Percentiles rank a stretch among this genome's conserved stretches.
phyloP scores from a whole-genome alignment of 2,329 filamentous ascomycete genomes.

The Pseudopyricularia javanii region DNA sequence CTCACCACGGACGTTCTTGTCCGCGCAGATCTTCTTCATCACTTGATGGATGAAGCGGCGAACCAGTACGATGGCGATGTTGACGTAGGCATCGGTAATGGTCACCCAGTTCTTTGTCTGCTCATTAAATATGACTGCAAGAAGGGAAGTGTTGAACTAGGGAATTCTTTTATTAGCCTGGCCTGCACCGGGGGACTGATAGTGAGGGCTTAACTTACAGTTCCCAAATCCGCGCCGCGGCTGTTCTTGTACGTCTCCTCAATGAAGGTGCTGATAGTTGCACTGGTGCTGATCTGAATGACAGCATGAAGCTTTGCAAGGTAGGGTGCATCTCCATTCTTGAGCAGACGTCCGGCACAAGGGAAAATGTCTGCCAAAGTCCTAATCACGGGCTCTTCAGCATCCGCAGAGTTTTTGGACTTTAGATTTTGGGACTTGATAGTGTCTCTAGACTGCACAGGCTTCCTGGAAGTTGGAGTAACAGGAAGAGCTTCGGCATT shows the following conservation, averaged over 20 bases:
- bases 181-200: background rate
- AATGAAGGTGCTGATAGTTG: conserved; percentile 33
- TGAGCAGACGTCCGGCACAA: background rate
- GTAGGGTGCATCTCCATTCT: background rate
- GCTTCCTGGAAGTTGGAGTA: background rate
- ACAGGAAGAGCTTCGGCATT: background rate
- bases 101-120: conserved; percentile 40
- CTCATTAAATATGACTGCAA: conserved; percentile 32
- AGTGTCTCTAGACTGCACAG: background rate
- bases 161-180: conserved; percentile 12
- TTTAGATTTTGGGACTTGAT: background rate
- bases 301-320: background rate
- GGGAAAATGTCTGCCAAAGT: background rate
- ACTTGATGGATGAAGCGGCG: conserved; percentile 34
- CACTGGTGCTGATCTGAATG: background rate
- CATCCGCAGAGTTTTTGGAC: background rate
- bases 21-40: conserved; percentile 28
- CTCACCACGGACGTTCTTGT: conserved; percentile 23
- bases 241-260: conserved; percentile 25
- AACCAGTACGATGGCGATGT: conserved; percentile 16
- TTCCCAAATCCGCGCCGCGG: conserved; percentile 44
- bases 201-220: conserved; percentile 22
- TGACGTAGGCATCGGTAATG: conserved; percentile 33
- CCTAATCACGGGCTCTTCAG: background rate
- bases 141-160: conserved; percentile 21